Percentiles rank a stretch among this genome's conserved stretches.
These are phyloP conservation scores for Silene uniflora DNA, from an alignment of 148 eudicot genomes.

Conservation along the genomic window DNA sequence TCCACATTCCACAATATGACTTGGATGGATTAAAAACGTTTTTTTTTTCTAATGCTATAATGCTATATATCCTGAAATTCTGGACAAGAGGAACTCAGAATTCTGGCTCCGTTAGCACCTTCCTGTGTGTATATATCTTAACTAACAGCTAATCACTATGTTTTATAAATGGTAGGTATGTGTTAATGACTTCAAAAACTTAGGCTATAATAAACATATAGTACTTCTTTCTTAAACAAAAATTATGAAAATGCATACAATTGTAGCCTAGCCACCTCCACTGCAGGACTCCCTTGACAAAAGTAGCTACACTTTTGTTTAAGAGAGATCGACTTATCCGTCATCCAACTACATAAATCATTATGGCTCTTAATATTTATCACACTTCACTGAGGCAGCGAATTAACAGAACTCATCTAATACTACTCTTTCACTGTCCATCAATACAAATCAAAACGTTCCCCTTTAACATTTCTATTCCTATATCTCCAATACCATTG, in stretches of 20 bases:
- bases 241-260: background rate
- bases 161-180: background rate
- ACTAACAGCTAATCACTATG: background rate
- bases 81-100: background rate
- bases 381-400: background rate
- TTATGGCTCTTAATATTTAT: background rate
- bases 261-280: too few relatives aligned
- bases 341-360: background rate
- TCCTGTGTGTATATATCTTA: background rate
- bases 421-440: background rate
- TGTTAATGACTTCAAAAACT: background rate
- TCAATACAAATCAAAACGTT: background rate
- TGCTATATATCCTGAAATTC: background rate
- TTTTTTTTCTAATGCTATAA: too few relatives aligned
- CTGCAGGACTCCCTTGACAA: background rate
- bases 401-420: background rate
- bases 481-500: background rate
- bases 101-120: background rate
- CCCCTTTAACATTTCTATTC: background rate
- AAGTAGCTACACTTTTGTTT: background rate
- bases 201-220: background rate
- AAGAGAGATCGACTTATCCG: background rate
- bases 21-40: background rate
- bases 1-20: background rate
- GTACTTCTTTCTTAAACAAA: background rate